Evolutionary conservation across 176 grass and related monocot species (phyloP).

Genomic region (Triticum aestivum): IWGSC_CS_RefSeq_v2.1 NC_057807.1:376726832-376727331

Average conservation of each 20-base stretch:
- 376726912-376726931: constrained; percentile 67
- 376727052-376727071: constrained; percentile 90
- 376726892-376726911: constrained; percentile 36
- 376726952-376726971: constrained; percentile 71
- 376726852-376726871: constrained; percentile 54
- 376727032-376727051: constrained; percentile 74
- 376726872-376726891: constrained; percentile 26
- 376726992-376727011: constrained; percentile 61
- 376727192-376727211: not conserved
- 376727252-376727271: not conserved
- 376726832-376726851: constrained; percentile 75
- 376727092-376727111: constrained; percentile 86
- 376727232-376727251: not conserved
- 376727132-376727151: constrained; percentile 19
- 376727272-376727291: not conserved
- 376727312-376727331: not conserved
- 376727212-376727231: not conserved
- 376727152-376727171: constrained; percentile 8
- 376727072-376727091: constrained; percentile 97
- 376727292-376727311: not conserved
- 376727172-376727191: not conserved
- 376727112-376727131: constrained; percentile 26
- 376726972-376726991: constrained; percentile 46
- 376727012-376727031: constrained; percentile 70
- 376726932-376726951: constrained; percentile 79